Percentiles rank a stretch among this genome's conserved stretches.
Conservation (phyloP, 225 moss, liverwort and hornwort genomes). For the Climacium dendroides region DNA sequence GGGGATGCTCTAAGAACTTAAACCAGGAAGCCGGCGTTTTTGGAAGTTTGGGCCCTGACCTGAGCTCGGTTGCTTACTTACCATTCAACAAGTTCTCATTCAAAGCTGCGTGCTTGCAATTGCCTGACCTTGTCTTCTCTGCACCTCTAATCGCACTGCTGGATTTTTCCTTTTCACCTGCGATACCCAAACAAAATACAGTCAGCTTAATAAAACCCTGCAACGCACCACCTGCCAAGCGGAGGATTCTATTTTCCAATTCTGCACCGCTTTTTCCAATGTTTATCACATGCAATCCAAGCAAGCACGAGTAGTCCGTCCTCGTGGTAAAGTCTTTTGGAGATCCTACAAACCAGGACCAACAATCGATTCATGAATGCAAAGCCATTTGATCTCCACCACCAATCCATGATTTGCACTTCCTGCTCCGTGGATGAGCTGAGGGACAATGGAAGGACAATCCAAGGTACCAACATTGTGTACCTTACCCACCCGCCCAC, state of each 20-base stretch:
- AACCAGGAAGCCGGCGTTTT: too few relatives aligned
- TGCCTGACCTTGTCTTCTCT: too few relatives aligned
- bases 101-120: too few relatives aligned
- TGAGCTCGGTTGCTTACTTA: too few relatives aligned
- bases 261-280: background rate
- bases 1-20: too few relatives aligned
- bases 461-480: background rate
- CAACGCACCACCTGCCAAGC: background rate
- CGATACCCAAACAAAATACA: background rate
- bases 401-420: too few relatives aligned
- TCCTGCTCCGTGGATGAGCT: background rate
- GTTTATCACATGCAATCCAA: too few relatives aligned
- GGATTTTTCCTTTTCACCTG: background rate
- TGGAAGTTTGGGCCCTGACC: too few relatives aligned
- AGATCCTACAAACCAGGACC: background rate
- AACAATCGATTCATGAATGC: background rate
- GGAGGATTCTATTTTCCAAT: background rate
- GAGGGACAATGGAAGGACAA: background rate
- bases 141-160: background rate
- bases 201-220: background rate
- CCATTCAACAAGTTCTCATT: too few relatives aligned
- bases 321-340: background rate
- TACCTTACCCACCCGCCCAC: too few relatives aligned
- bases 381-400: too few relatives aligned
- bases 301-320: too few relatives aligned